Conservation (phyloP, 1,139 yeast species). For the Magnusiomyces starmeri region DNA sequence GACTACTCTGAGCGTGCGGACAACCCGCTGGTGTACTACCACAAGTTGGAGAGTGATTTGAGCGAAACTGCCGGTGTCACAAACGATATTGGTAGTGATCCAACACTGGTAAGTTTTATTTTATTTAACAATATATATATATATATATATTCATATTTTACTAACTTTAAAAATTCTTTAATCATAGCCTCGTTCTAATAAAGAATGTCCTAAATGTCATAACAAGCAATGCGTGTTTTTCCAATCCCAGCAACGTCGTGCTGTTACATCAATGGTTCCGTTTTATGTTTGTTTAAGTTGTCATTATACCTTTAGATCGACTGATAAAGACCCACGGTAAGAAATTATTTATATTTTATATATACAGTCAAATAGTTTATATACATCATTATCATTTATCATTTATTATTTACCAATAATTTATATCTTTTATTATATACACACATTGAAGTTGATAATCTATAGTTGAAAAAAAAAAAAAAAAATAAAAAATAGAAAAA, state of each 20-base stretch:
- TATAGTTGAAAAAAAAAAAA: too few relatives aligned
- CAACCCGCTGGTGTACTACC: constrained; percentile 81
- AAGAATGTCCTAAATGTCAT: constrained; percentile 85
- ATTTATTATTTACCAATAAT: too few relatives aligned
- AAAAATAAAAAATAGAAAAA: neutral
- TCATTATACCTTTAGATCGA: constrained; percentile 51
- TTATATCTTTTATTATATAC: too few relatives aligned
- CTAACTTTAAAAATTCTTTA: neutral
- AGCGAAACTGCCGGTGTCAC: constrained; percentile 98
- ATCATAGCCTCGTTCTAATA: constrained; percentile 77
- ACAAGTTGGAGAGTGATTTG: constrained; percentile 81
- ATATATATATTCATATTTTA: neutral
- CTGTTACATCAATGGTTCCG: constrained; percentile 84
- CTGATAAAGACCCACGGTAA: constrained; percentile 4
- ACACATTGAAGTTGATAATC: too few relatives aligned
- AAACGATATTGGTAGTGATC: constrained; percentile 92
- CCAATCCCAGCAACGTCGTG: constrained; percentile 91
- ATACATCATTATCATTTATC: too few relatives aligned
- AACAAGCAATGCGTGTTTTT: constrained; percentile 90
- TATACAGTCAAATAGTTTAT: neutral
- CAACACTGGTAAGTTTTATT: constrained; percentile 49
- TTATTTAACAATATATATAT: too few relatives aligned
- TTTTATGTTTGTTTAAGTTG: constrained; percentile 80
- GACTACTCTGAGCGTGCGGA: constrained; percentile 90
- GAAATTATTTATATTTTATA: neutral